Base-by-base conservation (phyloP, 2,329 filamentous ascomycete genomes). In the Zarea fungicola region DNA sequence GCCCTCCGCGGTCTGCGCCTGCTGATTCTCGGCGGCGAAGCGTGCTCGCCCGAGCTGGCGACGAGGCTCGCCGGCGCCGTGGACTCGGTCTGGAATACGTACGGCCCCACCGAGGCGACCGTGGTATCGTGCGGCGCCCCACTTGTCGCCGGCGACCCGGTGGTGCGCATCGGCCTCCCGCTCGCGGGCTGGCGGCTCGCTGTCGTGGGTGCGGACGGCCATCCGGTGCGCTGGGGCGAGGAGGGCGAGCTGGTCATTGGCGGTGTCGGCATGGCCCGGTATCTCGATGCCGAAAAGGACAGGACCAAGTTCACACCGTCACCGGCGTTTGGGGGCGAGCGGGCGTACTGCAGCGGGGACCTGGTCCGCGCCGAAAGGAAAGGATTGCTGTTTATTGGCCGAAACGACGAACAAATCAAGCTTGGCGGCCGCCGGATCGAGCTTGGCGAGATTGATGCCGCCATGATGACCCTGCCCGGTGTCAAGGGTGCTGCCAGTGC, bases 191-290 rank as follows among this genome's bases (percentile, higher is more conserved):
- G 56, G 56, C 52, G 53, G 31, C 50, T 58, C n/a, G 56, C 56
- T 46, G 56, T 58, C 13, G 54, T 56, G 54, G 72, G 66, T 26
- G 57, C 61, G 9, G 67, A 73, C 48, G 71, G 71, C 2, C 66
- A 74, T 45, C 65, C 70, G n/a, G 60, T 74, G 11, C 64, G 67
- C 21, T 59, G 67, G 56, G 56, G 56, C 14, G 48, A 58, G 29
- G 53, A 55, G 32, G 56, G 56, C 5, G 56, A 58, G 56, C 47
- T 58, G 31, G 49, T 58, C 21, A 58, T 58, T 35, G 56, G 56
- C n/a, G 56, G 56, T 8, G 53, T 56, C 11, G 56, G 56, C 18
- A 55, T 56, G 50, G 56, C 54, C 7, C 56, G 54, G 5, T 58
- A 58, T n/a, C 52, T 58, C 2, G 56, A 58, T 29, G 26, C 28